Conservation (phyloP, 129 eudicot genomes). For the sunflower (Helianthus annuus) region DNA sequence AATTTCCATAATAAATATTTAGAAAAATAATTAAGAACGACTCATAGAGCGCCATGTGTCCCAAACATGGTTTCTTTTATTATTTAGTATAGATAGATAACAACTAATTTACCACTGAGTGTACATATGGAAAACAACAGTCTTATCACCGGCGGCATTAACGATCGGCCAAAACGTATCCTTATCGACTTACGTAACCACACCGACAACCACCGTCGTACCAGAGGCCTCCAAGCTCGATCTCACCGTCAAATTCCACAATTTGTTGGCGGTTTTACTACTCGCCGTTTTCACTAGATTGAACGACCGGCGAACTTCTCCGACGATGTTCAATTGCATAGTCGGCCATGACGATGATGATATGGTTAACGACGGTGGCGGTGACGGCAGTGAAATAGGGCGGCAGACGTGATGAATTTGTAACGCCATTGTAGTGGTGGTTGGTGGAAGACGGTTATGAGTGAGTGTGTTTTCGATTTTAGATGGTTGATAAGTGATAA, state of each 20-base stretch:
- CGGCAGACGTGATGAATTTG: slow-evolving; percentile 40
- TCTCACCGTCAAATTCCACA: slow-evolving; percentile 36
- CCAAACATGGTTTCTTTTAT: too few relatives aligned
- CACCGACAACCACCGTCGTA: slow-evolving; percentile 45
- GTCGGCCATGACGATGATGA: slow-evolving; percentile 20
- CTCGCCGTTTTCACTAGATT: not conserved
- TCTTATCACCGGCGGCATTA: slow-evolving; percentile 71
- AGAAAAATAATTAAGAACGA: too few relatives aligned
- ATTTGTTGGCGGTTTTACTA: slow-evolving; percentile 16
- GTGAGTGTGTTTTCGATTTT: slow-evolving; percentile 4
- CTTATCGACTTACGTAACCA: slow-evolving; percentile 68
- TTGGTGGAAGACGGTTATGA: not conserved
- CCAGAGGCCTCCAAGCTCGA: slow-evolving; percentile 59
- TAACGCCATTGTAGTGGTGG: slow-evolving; percentile 51
- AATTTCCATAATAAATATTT: too few relatives aligned
- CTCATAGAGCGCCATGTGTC: too few relatives aligned
- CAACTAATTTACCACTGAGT: slow-evolving; percentile 66
- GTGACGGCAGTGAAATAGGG: slow-evolving; percentile 32
- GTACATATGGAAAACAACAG: slow-evolving; percentile 88
- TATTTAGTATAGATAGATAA: too few relatives aligned
- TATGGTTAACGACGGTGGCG: not conserved
- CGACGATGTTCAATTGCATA: slow-evolving; percentile 23
- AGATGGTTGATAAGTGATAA: slow-evolving; percentile 12
- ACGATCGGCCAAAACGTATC: slow-evolving; percentile 94
- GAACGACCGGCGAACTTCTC: slow-evolving; percentile 19